A percentile compares a stretch with the other conserved stretches of the same genome.
phyloP scores from a whole-genome alignment of 208 protist genomes.

The Leishmania aethiopica region DNA sequence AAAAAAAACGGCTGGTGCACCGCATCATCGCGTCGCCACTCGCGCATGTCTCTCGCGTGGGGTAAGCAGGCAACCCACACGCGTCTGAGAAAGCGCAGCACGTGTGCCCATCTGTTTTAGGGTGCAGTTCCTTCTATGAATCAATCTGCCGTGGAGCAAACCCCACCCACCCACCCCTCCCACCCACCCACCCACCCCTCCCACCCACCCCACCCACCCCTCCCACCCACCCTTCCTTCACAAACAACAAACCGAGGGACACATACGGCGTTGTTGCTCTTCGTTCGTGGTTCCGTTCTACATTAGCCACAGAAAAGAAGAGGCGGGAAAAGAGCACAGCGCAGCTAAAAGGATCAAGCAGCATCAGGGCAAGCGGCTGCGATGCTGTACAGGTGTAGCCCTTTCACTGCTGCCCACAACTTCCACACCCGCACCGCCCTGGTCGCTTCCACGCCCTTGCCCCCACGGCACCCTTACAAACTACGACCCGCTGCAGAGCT shows the following conservation, averaged over 20 bases:
- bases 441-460: background rate
- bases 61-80: no score
- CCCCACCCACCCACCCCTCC: no score
- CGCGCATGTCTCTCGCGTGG: background rate
- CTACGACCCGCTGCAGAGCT: background rate
- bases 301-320: background rate
- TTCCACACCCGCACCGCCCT: background rate
- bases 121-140: background rate
- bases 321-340: background rate
- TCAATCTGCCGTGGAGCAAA: background rate
- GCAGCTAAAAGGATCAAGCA: background rate
- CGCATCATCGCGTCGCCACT: background rate
- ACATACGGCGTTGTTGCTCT: background rate
- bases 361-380: background rate
- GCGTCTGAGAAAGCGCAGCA: background rate
- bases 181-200: background rate
- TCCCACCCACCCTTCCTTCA: background rate
- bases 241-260: background rate
- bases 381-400: background rate
- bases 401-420: background rate
- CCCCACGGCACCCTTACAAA: background rate
- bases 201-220: background rate
- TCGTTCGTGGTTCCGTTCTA: background rate
- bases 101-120: background rate
- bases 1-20: background rate